These are phyloP conservation scores for Saturnispora diversa DNA, from an alignment of 805 yeast genomes.

Conservation along the genomic window DNA sequence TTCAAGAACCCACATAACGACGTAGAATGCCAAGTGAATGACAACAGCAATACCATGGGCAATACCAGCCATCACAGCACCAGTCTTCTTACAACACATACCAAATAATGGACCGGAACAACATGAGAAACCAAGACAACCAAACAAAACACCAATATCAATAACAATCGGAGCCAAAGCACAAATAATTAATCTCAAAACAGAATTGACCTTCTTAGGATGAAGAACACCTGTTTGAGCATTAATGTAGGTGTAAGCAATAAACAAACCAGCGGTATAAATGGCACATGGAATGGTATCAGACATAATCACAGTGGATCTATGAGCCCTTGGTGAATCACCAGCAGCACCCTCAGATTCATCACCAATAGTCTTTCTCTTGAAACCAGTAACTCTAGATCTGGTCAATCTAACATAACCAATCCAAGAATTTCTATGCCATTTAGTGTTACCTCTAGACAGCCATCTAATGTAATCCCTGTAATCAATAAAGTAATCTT, in stretches of 20 bases:
- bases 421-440: constrained; percentile 73
- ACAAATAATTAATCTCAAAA: constrained; percentile 66
- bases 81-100: constrained; percentile 93
- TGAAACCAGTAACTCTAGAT: constrained; percentile 50
- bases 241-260: constrained; percentile 73
- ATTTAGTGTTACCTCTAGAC: constrained; percentile 64
- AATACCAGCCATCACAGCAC: constrained; percentile 89
- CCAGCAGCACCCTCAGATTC: constrained; percentile 77
- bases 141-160: constrained; percentile 75
- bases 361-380: constrained; percentile 62
- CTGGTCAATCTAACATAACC: constrained; percentile 58
- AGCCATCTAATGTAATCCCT: constrained; percentile 59
- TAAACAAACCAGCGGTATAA: constrained; percentile 71
- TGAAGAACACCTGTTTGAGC: constrained; percentile 75
- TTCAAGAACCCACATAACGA: constrained; percentile 95
- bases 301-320: constrained; percentile 61
- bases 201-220: constrained; percentile 54
- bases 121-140: constrained; percentile 79
- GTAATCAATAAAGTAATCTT: constrained; percentile 62
- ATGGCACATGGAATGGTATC: constrained; percentile 64
- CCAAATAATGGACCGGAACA: constrained; percentile 96
- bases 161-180: constrained; percentile 86
- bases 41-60: constrained; percentile 95
- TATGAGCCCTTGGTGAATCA: constrained; percentile 76
- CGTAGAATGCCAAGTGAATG: constrained; percentile 78